Percentiles rank a stretch among this genome's conserved stretches.
Evolutionary conservation across 371 early-diverging fungal species (phyloP).

Genomic region (Apophysomyces ossiformis): DNA sequence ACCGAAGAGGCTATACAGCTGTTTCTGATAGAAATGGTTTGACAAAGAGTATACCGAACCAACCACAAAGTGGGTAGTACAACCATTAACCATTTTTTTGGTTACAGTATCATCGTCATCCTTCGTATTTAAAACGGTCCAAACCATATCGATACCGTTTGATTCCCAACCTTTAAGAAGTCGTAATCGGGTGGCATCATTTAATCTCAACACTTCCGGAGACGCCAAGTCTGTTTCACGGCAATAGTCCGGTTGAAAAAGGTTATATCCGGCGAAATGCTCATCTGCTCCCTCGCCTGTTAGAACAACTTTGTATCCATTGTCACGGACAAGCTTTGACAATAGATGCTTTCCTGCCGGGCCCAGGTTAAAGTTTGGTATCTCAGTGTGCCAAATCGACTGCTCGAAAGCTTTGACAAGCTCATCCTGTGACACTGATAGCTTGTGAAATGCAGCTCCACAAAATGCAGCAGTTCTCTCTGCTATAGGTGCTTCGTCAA

Average conservation of each 20-base stretch:
- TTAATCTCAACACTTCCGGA: constrained; percentile 23
- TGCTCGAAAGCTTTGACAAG: constrained; percentile 24
- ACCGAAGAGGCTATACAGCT: constrained; percentile 1
- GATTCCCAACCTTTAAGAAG: not conserved
- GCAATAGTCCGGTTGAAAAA: constrained; percentile 46
- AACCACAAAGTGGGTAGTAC: constrained; percentile 4
- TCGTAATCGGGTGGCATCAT: constrained; percentile 14
- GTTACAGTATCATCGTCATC: not conserved
- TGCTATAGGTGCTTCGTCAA: constrained; percentile 28
- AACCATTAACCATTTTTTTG: constrained; percentile 10
- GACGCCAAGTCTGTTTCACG: constrained; percentile 24
- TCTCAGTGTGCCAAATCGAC: constrained; percentile 28
- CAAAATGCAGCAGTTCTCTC: constrained; percentile 27
- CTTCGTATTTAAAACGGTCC: not conserved
- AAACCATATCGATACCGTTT: not conserved
- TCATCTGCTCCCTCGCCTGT: constrained; percentile 73
- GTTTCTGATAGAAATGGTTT: not conserved
- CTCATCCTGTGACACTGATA: constrained; percentile 19
- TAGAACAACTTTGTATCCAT: constrained; percentile 55
- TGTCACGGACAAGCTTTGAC: constrained; percentile 24
- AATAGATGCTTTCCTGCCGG: constrained; percentile 21
- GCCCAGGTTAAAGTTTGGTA: constrained; percentile 21
- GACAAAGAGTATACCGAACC: not conserved
- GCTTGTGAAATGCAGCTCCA: constrained; percentile 22
- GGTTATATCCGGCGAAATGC: constrained; percentile 66